Conservation (phyloP, 495 filamentous ascomycete species). For the Aspergillus funiculosus region DNA sequence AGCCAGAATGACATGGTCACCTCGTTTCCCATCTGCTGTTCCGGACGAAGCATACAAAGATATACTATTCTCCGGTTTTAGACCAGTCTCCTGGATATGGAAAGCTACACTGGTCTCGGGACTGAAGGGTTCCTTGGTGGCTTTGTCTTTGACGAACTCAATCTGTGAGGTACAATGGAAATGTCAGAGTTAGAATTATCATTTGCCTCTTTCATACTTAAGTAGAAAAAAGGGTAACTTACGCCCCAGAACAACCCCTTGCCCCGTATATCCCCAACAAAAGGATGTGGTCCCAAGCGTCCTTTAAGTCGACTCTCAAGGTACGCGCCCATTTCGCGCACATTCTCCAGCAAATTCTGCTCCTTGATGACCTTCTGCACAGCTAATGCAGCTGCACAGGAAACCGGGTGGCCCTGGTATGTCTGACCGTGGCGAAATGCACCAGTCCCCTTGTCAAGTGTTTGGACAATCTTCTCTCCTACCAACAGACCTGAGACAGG, state of each 20-base stretch:
- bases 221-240: slow-evolving; percentile 19
- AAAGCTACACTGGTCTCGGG: slow-evolving; percentile 30
- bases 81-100: slow-evolving; percentile 48
- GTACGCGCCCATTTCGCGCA: slow-evolving; percentile 39
- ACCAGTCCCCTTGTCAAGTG: slow-evolving; percentile 50
- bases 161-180: slow-evolving; percentile 25
- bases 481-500: slow-evolving; percentile 58
- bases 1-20: slow-evolving; percentile 71
- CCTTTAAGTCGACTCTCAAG: slow-evolving; percentile 34
- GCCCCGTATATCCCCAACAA: slow-evolving; percentile 55
- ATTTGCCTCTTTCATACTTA: too few species aligned
- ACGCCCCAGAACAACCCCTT: slow-evolving; percentile 54
- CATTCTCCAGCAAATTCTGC: slow-evolving; percentile 46
- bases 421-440: slow-evolving; percentile 54
- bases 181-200: background rate
- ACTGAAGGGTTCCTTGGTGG: slow-evolving; percentile 50
- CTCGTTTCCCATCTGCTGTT: slow-evolving; percentile 57
- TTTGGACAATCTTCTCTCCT: slow-evolving; percentile 46
- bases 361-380: slow-evolving; percentile 48
- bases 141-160: slow-evolving; percentile 54
- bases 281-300: slow-evolving; percentile 30
- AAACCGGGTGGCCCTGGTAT: slow-evolving; percentile 54
- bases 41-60: slow-evolving; percentile 66
- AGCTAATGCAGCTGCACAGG: slow-evolving; percentile 51
- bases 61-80: slow-evolving; percentile 51